Evolutionary conservation across 371 early-diverging fungal genomes (phyloP).

Genomic region (Blastocladiella emersonii): DNA sequence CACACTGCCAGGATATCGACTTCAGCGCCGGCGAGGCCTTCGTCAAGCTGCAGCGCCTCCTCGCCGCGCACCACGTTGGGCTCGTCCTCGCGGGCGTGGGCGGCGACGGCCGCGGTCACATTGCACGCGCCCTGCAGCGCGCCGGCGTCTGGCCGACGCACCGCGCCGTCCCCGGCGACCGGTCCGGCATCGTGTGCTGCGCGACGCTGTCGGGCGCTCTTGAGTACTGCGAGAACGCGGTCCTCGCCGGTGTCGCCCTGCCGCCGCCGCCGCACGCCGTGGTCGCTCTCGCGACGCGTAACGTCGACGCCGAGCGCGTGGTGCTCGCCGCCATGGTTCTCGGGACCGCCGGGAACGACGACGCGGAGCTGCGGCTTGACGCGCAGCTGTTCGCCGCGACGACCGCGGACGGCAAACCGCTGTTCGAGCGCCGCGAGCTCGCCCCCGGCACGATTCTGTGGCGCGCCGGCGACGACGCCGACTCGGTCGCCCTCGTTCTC

Average conservation of each 20-base stretch:
- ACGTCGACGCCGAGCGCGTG: background rate
- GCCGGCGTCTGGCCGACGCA: background rate
- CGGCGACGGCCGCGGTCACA: background rate
- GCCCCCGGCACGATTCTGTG: constrained; percentile 42
- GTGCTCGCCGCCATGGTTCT: background rate
- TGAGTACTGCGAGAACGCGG: background rate
- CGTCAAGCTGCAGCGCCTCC: constrained; percentile 63
- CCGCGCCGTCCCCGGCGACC: background rate
- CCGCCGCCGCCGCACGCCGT: background rate
- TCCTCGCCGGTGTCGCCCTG: background rate
- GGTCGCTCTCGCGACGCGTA: background rate
- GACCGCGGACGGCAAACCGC: background rate
- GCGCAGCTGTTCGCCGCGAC: background rate
- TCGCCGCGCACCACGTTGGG: constrained; percentile 52
- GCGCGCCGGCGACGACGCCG: constrained; percentile 43
- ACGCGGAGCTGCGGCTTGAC: background rate
- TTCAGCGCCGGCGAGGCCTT: constrained; percentile 90
- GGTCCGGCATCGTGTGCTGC: background rate
- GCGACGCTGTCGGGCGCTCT: background rate
- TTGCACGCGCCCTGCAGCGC: background rate
- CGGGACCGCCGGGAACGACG: background rate
- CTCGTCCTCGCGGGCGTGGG: constrained; percentile 70
- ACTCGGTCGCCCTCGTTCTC: constrained; percentile 59
- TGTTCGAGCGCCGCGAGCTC: constrained; percentile 39
- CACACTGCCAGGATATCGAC: constrained; percentile 79